phyloP scores from a whole-genome alignment of 805 yeast genomes.

The Saturnispora sanitii region DNA sequence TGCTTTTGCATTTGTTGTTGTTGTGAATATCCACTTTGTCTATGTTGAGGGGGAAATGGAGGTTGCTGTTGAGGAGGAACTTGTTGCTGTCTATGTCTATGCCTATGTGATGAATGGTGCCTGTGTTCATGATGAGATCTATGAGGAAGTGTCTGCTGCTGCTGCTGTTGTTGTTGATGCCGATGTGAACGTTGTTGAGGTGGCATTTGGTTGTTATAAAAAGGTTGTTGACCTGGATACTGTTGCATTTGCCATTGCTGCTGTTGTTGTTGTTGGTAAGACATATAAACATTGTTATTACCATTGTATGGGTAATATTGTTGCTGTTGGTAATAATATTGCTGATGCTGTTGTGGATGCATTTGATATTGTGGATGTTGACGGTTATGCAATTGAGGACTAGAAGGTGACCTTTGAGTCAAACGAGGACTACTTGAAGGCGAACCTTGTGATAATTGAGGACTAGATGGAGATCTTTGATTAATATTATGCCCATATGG shows the following conservation, averaged over 20 bases:
- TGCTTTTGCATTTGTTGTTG: background rate
- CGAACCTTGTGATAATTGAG: background rate
- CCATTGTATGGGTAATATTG: slow-evolving; percentile 2
- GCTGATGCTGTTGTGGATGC: background rate
- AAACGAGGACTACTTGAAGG: background rate
- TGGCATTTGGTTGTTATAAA: background rate
- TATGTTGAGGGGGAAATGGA: background rate
- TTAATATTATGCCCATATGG: background rate
- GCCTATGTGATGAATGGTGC: too few relatives aligned
- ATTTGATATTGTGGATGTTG: background rate
- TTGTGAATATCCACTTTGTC: background rate
- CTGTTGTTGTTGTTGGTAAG: slow-evolving; percentile 6
- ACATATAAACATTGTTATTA: too few relatives aligned
- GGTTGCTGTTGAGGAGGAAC: too few relatives aligned
- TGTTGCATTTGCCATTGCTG: background rate
- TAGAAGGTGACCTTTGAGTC: slow-evolving; percentile 3
- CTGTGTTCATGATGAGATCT: background rate
- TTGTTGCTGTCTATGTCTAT: too few relatives aligned
- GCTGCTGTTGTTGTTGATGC: background rate
- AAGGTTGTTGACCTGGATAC: background rate
- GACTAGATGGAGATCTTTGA: background rate
- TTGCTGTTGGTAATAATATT: slow-evolving; percentile 2
- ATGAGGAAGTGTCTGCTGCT: background rate
- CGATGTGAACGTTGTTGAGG: background rate
- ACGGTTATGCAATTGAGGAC: slow-evolving; percentile 1